phyloP scores from a whole-genome alignment of 768 basidiomycete species.

The Panellus pusillus region DNA sequence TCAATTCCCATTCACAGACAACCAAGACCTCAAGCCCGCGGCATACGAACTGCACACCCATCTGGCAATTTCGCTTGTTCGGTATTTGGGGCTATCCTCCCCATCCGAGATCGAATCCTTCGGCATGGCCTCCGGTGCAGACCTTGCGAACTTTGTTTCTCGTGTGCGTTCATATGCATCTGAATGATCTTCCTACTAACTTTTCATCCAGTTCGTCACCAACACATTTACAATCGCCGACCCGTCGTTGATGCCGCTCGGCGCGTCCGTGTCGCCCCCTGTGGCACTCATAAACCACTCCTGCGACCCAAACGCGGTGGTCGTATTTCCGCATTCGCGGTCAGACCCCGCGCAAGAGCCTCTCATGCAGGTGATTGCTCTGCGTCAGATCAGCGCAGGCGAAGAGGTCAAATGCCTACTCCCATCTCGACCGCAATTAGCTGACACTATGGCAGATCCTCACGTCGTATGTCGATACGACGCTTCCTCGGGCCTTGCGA shows the following conservation, averaged over 20 bases:
- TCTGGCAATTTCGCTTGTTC: constrained; percentile 72
- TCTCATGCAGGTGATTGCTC: constrained; percentile 68
- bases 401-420: constrained; percentile 63
- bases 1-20: constrained; percentile 46
- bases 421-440: neutral
- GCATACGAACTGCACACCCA: constrained; percentile 61
- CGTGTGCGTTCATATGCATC: constrained; percentile 42
- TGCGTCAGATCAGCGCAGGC: constrained; percentile 58
- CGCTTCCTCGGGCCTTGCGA: constrained; percentile 58
- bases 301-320: constrained; percentile 83
- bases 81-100: constrained; percentile 62
- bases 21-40: constrained; percentile 43
- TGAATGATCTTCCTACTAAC: neutral
- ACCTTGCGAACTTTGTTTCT: constrained; percentile 73
- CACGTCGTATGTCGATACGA: constrained; percentile 85
- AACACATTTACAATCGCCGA: constrained; percentile 89
- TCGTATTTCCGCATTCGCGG: constrained; percentile 77
- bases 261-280: constrained; percentile 78
- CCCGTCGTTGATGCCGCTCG: constrained; percentile 76
- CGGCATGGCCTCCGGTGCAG: constrained; percentile 55
- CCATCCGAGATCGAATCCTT: constrained; percentile 59
- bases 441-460: constrained; percentile 52
- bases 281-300: constrained; percentile 87
- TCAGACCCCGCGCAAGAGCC: constrained; percentile 47
- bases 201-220: constrained; percentile 68